These are phyloP conservation scores for Sporothrix inflata DNA, from an alignment of 2,329 filamentous ascomycete genomes.

Conservation along the genomic window DNA sequence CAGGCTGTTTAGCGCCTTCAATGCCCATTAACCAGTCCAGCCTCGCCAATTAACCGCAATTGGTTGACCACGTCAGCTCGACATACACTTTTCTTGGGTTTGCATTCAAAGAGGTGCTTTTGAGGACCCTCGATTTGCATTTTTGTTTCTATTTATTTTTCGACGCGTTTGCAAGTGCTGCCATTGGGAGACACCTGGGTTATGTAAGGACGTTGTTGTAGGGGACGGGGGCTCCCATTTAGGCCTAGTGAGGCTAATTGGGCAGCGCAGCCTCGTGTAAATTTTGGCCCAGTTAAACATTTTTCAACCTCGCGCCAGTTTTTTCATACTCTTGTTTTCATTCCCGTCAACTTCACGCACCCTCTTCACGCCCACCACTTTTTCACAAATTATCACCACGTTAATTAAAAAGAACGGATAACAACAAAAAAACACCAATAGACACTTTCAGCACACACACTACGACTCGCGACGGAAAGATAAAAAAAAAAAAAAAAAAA, in stretches of 20 bases:
- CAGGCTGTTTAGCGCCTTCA: background rate
- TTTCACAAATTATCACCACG: background rate
- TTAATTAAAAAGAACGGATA: too few species aligned
- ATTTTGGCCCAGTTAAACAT: background rate
- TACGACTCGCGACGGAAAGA: background rate
- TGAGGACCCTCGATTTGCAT: background rate
- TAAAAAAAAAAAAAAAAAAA: too few species aligned
- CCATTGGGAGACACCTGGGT: too few species aligned
- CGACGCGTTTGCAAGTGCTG: too few species aligned
- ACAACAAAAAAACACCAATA: background rate
- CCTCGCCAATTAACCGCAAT: background rate
- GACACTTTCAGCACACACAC: too few species aligned
- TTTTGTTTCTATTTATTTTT: background rate
- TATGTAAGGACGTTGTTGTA: background rate
- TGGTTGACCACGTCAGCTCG: background rate
- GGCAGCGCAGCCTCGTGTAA: conserved; percentile 4
- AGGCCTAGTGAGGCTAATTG: background rate
- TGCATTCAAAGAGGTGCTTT: too few species aligned
- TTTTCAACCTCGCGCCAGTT: background rate
- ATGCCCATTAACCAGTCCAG: background rate
- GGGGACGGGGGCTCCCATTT: background rate
- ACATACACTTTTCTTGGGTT: background rate
- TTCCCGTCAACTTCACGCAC: background rate
- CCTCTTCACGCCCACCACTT: background rate
- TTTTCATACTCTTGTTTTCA: background rate